Conservation (phyloP, 805 yeast species). For the Candida insectalens region DNA sequence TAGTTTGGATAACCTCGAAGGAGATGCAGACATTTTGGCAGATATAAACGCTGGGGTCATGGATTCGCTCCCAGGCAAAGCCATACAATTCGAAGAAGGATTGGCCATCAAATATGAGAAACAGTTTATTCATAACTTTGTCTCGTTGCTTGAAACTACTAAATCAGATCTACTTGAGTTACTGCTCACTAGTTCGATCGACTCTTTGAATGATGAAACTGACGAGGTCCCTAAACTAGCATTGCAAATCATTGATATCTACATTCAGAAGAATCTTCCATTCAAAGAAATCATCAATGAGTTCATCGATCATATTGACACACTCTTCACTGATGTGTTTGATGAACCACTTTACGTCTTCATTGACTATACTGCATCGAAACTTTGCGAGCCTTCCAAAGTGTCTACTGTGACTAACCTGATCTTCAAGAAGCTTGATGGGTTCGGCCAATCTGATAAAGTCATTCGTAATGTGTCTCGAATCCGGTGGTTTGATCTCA, state of each 20-base stretch:
- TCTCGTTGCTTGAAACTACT: constrained; percentile 9
- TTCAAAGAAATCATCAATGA: constrained; percentile 20
- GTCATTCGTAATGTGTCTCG: constrained; percentile 5
- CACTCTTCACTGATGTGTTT: constrained; percentile 20
- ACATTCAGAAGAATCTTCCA: constrained; percentile 16
- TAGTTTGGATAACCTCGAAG: constrained; percentile 7
- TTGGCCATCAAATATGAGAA: constrained; percentile 6
- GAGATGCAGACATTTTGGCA: constrained; percentile 11
- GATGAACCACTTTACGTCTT: constrained; percentile 25
- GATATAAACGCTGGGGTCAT: constrained; percentile 15
- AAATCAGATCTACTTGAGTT: constrained; percentile 12
- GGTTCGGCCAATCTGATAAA: not conserved
- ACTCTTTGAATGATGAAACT: constrained; percentile 16
- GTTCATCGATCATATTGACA: constrained; percentile 27
- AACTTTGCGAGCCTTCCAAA: constrained; percentile 1
- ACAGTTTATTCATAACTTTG: constrained; percentile 16
- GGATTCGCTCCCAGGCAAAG: constrained; percentile 15
- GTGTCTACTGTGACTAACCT: constrained; percentile 4
- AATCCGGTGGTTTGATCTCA: constrained; percentile 6
- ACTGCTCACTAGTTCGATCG: constrained; percentile 17
- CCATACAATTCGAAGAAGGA: constrained; percentile 10
- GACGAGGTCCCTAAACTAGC: constrained; percentile 15
- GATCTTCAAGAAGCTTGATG: constrained; percentile 2
- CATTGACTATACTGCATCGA: constrained; percentile 16
- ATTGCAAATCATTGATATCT: constrained; percentile 19